phyloP scores from a whole-genome alignment of 306 rosid species.

The Vigna nakashimae region DNA sequence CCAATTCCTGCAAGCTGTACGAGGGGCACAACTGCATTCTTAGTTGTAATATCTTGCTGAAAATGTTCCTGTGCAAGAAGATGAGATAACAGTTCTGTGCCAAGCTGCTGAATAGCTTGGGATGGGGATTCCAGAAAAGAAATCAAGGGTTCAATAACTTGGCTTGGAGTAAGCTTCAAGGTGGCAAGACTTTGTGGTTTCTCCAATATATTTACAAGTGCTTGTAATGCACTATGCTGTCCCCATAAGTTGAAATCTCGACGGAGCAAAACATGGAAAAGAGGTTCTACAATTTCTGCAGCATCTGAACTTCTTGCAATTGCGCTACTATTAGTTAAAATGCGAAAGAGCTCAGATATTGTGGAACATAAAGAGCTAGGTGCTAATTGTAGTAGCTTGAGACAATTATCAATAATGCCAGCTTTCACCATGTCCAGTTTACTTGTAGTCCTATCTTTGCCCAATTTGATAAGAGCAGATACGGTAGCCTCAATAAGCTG shows the following conservation, averaged over 20 bases:
- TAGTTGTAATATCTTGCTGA: conserved; percentile 95
- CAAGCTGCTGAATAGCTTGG: conserved; percentile 97
- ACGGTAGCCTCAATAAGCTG: conserved; percentile 82
- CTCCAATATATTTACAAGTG: conserved; percentile 96
- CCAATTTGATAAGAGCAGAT: conserved; percentile 83
- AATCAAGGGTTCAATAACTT: conserved; percentile 92
- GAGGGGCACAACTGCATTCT: conserved; percentile 93
- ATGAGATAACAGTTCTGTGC: conserved; percentile 92
- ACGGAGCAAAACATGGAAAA: conserved; percentile 83
- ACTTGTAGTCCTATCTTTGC: conserved; percentile 85
- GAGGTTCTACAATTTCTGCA: conserved; percentile 93
- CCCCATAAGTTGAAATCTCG: conserved; percentile 94
- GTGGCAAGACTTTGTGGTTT: conserved; percentile 96
- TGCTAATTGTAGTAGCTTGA: conserved; percentile 74
- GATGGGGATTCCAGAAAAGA: conserved; percentile 94
- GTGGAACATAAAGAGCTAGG: conserved; percentile 93
- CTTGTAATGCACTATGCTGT: conserved; percentile 98
- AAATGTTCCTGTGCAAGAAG: conserved; percentile 97
- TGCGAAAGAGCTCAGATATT: conserved; percentile 91
- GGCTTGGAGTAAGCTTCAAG: conserved; percentile 91
- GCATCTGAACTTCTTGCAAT: conserved; percentile 93
- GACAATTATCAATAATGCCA: conserved; percentile 83
- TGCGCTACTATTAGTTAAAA: conserved; percentile 86
- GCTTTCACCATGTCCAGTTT: conserved; percentile 87
- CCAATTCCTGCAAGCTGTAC: conserved; percentile 99